Conservation (phyloP, 208 protist genomes). For the Leptomonas pyrrhocoris region DNA sequence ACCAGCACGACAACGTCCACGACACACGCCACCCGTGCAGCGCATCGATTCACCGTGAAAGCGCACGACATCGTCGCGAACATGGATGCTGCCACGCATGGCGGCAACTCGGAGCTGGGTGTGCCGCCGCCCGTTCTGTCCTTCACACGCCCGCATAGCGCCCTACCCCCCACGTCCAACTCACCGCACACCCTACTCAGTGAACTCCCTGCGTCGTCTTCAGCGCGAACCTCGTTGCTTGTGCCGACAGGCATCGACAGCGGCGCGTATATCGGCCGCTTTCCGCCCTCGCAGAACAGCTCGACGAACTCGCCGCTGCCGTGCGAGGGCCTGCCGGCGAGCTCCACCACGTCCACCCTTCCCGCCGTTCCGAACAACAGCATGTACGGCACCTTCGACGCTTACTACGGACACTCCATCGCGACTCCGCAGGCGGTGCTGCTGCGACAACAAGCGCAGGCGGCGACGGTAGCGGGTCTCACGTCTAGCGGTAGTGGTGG, state of each 20-base stretch:
- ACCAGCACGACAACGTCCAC: no score
- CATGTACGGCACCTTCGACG: slow-evolving; percentile 60
- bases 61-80: background rate
- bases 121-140: slow-evolving; percentile 9
- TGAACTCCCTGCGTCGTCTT: background rate
- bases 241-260: slow-evolving; percentile 5
- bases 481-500: background rate
- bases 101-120: background rate
- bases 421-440: slow-evolving; percentile 40
- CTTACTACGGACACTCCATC: slow-evolving; percentile 47
- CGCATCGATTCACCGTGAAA: background rate
- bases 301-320: background rate
- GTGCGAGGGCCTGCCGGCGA: background rate
- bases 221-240: background rate
- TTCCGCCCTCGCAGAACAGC: slow-evolving; percentile 4
- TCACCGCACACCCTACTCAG: background rate
- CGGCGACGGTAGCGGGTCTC: slow-evolving; percentile 7
- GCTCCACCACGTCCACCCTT: slow-evolving; percentile 3
- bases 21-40: background rate
- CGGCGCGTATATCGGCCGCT: background rate
- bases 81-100: background rate
- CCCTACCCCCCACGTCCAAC: background rate
- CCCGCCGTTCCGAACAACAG: slow-evolving; percentile 40
- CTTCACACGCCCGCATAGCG: slow-evolving; percentile 19
- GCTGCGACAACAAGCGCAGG: slow-evolving; percentile 44